Base-by-base conservation (phyloP, 2,329 filamentous ascomycete genomes). In the Dendrostoma leiphaemia region DNA sequence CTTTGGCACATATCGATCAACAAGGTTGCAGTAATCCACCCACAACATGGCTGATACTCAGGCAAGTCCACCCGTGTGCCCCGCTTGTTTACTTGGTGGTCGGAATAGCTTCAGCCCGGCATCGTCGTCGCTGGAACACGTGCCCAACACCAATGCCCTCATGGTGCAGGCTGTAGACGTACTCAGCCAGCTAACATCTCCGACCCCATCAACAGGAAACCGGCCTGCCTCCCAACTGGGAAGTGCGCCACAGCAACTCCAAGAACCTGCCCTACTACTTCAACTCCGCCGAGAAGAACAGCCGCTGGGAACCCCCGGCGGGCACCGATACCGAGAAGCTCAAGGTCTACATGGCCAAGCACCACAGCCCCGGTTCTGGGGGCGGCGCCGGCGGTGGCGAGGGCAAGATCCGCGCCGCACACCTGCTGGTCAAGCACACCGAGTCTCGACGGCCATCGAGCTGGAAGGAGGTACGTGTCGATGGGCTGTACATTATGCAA, bases 201-300 rank as follows among this genome's bases (percentile, higher is more conserved):
- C n/a, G 7, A 19, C 21, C 7, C 28, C 19, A 10, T 28, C 38
- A 88, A 84, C 75, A 82, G 67, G 88, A 91, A 53, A 86, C 88
- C 63, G 93, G 93, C 70, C 84, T 97, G 60, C 92, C 92, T 59
- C 72, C 84, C 47, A 85, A 86, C 71, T 97, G 93, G 92, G 94
- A 97, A 77, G 91, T 99, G 68, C 91, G 94, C 71, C 91, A 95
- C 77, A 96, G 91, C 72, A 96, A 97, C 79, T 96, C 91, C 73
- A 97, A 97, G 79, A 96, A 96, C 75, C 88, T 97, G 32, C 94
- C 94, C 34, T 99, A 99, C 80, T 99, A 97, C 79, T 97, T 97
- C 87, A 95, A 97, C 74, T 78, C 88, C 43, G 76, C 75, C 63
- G 90, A 91, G 60, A 93, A 92, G 71, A 85, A 91, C 69, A 97